These are phyloP conservation scores for Epichloe brachyelytri DNA, from an alignment of 2,329 filamentous ascomycete genomes.

Conservation along the genomic window DNA sequence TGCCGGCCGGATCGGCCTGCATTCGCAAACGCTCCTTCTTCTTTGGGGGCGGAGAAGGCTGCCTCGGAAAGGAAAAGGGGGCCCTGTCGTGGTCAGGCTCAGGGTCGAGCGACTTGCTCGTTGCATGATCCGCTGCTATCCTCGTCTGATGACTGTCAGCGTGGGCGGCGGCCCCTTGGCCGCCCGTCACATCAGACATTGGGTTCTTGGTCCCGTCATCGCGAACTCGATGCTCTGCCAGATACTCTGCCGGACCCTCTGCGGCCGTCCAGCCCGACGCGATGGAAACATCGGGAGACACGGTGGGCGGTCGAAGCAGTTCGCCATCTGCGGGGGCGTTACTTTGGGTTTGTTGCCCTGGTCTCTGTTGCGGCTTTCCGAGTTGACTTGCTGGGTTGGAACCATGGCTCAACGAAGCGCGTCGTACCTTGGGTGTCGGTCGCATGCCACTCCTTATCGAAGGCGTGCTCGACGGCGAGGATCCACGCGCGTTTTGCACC, in stretches of 20 bases:
- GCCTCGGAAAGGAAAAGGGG: too few species aligned
- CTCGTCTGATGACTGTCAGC: neutral
- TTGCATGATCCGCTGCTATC: neutral
- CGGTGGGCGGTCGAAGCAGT: neutral
- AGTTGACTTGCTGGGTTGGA: neutral
- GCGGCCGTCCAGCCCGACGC: slow-evolving; percentile 2
- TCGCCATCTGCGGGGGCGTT: neutral
- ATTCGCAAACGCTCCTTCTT: neutral
- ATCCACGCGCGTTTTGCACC: neutral
- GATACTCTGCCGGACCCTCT: neutral
- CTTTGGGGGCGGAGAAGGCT: neutral
- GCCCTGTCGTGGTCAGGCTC: neutral
- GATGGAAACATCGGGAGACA: slow-evolving; percentile 7
- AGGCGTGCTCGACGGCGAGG: neutral
- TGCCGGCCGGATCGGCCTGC: neutral
- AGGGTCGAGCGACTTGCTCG: neutral
- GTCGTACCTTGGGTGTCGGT: neutral
- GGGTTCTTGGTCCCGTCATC: neutral
- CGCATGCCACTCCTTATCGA: neutral
- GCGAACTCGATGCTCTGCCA: neutral
- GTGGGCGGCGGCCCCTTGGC: neutral
- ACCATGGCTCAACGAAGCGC: neutral
- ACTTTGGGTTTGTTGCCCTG: neutral
- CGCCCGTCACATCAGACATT: neutral
- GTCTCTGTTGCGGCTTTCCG: neutral